These are phyloP conservation scores for Flagelloscypha sp. DNA, from an alignment of 768 basidiomycete species.

Conservation along the genomic window DNA sequence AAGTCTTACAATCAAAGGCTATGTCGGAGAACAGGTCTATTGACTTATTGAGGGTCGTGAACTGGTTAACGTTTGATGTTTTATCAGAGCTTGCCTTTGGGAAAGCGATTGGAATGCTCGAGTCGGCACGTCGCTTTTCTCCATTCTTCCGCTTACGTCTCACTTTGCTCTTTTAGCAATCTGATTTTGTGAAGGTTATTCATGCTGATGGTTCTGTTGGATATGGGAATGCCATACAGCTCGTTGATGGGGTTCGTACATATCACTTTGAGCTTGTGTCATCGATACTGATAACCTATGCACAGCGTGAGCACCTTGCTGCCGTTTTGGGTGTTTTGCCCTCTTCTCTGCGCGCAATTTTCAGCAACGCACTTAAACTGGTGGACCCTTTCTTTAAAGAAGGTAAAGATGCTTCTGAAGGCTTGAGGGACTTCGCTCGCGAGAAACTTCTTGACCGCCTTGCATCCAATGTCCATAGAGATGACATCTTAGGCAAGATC, in stretches of 20 bases:
- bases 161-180: constrained; percentile 11
- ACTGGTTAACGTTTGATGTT: constrained; percentile 26
- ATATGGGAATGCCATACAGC: constrained; percentile 17
- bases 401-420: constrained; percentile 16
- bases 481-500: constrained; percentile 21
- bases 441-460: constrained; percentile 17
- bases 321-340: constrained; percentile 21
- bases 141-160: neutral
- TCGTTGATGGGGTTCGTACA: constrained; percentile 20
- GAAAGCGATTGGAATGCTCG: constrained; percentile 24
- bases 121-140: constrained; percentile 8
- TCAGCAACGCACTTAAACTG: constrained; percentile 12
- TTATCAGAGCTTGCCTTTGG: constrained; percentile 27
- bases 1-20: too few relatives aligned
- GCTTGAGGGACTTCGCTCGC: constrained; percentile 16
- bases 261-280: neutral
- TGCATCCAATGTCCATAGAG: constrained; percentile 10
- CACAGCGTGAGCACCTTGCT: constrained; percentile 21
- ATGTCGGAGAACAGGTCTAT: constrained; percentile 14
- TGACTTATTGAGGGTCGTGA: constrained; percentile 23
- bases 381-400: constrained; percentile 20
- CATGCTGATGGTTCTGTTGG: constrained; percentile 12
- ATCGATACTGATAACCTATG: neutral
- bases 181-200: constrained; percentile 17
- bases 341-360: too few relatives aligned